Base-by-base conservation (phyloP, 2,329 filamentous ascomycete genomes). In the Colletotrichum incanum region DNA sequence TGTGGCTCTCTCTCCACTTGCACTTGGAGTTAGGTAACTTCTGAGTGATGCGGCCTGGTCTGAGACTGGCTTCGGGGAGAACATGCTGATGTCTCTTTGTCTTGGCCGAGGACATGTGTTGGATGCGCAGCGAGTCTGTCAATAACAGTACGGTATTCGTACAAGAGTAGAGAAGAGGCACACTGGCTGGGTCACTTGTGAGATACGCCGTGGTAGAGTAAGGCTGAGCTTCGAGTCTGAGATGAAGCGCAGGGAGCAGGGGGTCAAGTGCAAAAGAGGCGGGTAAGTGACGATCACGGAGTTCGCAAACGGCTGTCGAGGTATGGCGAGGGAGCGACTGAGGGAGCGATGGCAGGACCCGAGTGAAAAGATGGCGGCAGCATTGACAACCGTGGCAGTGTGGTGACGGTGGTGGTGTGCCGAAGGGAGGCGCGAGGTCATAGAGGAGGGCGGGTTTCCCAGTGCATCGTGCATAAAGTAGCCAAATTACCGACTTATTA, bases 401-500 rank as follows among this genome's bases (percentile, higher is more conserved):
- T 39, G 34, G 23, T 39, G n/a, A 37, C 34, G 11, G n/a, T 39
- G 34, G 37, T 26, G 37, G 56, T 43, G 23, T n/a, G 16, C 3
- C 37, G 20, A 64, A 55, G 49, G 61, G 61, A 64, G 49, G 37
- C 34, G 49, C 41, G 34, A 54, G 28, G 45, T 37, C n/a, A 5
- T 11, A 14, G 23, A 16, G 14, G 23, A 50, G 43, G n/a, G 60
- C 16, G 62, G 23, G 41, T 20, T 47, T 58, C 43, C 31, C 54
- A 28, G 23, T 43, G 45, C 54, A 59, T 66, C 41, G 20, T 43
- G 65, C 65, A 67, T 67, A 7, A 52, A 67, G 20, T 18, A 16
- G 65, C 26, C 56, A 62, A 62, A 54, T 67, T 67, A 52, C 43
- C 47, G 65, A 52, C 56, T 45, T 61, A 34, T 34, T 58, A 34